Base-by-base conservation (phyloP, 768 basidiomycete genomes). In the Hygrocybe coccinea region DNA sequence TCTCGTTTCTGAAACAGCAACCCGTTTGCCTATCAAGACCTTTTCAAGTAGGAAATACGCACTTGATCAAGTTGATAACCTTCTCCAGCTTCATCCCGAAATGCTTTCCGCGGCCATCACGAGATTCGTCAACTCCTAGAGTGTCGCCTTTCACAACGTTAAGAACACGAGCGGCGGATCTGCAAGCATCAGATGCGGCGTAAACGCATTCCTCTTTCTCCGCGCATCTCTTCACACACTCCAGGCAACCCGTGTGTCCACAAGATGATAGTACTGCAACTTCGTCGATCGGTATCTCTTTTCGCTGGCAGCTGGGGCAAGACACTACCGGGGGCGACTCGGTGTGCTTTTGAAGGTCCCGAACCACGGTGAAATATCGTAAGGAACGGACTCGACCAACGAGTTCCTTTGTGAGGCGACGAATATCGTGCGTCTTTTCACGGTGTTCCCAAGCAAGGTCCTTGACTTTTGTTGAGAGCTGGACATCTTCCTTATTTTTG, bases 351-450 rank as follows among this genome's bases (percentile, higher is more conserved):
- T 97, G 93, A 41, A 95, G 76, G 62, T 94, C 89, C 41, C 91
- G 87, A 39, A 97, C 91, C 51, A 89, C 87, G 6, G 82, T 89
- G 74, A 97, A 97, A 73, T 92, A 97, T 43, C 94, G 89, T 35
- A 91, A 76, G 2, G 94, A 97, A 43, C 94, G 86, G 47, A 91
- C 83, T 48, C 94, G 88, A 29, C 91, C 92, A 24, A 91, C 85
- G 50, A 95, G 82, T 69, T 97, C 95, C 69, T 93, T 94, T 34
- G 83, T 83, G 45, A 97, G 72, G 47, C 85, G 82, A 45, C 92
- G 84, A 54, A 95, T 86, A 45, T 86, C 83, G 67, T 95, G 92
- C 1, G 90, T 87, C 64, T 90, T 82, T 69, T 95, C 91, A 34
- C 93, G 85, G 64, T 91, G 86, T 36, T 82, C 83, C 90, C 90